Percentiles rank a stretch among this genome's conserved stretches.
Conservation (phyloP, 2,329 filamentous ascomycete species). For the Neonectria coccinea region DNA sequence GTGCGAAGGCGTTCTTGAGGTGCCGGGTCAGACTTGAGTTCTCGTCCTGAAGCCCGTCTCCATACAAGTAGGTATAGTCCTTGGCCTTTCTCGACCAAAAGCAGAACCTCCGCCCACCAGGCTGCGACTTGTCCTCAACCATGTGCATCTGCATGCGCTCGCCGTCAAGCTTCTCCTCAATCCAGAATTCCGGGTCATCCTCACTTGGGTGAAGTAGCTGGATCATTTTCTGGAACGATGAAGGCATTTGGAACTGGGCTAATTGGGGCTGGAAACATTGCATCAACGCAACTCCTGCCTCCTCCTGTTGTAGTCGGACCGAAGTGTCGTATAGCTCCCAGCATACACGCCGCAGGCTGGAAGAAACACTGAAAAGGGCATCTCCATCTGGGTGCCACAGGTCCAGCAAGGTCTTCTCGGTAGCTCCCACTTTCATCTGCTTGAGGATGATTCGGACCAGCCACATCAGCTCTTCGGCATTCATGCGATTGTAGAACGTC, state of each 20-base stretch:
- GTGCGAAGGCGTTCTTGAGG: slow-evolving; percentile 79
- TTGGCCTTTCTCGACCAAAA: slow-evolving; percentile 98
- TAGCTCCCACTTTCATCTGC: slow-evolving; percentile 79
- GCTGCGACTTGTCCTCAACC: slow-evolving; percentile 73
- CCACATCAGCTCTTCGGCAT: slow-evolving; percentile 93
- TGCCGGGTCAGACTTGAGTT: slow-evolving; percentile 84
- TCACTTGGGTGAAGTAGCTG: slow-evolving; percentile 72
- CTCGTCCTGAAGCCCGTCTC: slow-evolving; percentile 78
- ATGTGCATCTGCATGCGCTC: slow-evolving; percentile 98
- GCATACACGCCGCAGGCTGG: slow-evolving; percentile 88
- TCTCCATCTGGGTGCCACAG: slow-evolving; percentile 85
- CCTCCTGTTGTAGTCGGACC: slow-evolving; percentile 78
- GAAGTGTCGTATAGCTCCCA: slow-evolving; percentile 88
- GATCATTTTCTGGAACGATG: slow-evolving; percentile 82
- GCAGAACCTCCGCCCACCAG: slow-evolving; percentile 78
- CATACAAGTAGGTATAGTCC: slow-evolving; percentile 95
- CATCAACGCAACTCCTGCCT: slow-evolving; percentile 84
- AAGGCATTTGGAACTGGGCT: slow-evolving; percentile 88
- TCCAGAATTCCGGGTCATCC: slow-evolving; percentile 87
- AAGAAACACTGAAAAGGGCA: slow-evolving; percentile 87
- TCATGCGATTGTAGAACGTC: slow-evolving; percentile 90
- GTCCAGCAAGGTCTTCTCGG: slow-evolving; percentile 88
- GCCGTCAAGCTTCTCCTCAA: slow-evolving; percentile 97
- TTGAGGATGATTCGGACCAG: slow-evolving; percentile 92
- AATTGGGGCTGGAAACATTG: slow-evolving; percentile 97